Percentiles rank a stretch among this genome's conserved stretches.
phyloP scores from a whole-genome alignment of 225 moss, liverwort and hornwort genomes.

The Takakia lepidozioides region DNA sequence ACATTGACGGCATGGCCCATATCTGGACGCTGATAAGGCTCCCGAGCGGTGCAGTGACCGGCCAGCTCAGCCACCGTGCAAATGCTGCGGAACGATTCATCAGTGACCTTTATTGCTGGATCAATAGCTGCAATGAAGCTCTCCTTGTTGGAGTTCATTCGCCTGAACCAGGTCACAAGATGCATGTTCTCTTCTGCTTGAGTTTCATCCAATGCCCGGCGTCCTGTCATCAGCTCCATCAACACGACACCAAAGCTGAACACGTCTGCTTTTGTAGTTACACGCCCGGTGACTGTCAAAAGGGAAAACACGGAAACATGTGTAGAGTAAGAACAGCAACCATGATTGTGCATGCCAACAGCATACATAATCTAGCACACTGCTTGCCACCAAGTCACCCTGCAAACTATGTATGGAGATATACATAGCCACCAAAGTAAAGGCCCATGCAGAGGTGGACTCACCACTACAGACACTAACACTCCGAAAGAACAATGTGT shows the following conservation, averaged over 20 bases:
- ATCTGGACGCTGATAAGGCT: slow-evolving; percentile 82
- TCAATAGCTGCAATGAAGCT: slow-evolving; percentile 24
- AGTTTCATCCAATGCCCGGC: slow-evolving; percentile 47
- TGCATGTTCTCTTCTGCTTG: slow-evolving; percentile 46
- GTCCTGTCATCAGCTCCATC: slow-evolving; percentile 54
- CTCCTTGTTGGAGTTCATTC: slow-evolving; percentile 12
- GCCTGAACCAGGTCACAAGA: slow-evolving; percentile 50
- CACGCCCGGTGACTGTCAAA: slow-evolving; percentile 45
- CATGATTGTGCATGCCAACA: too few species aligned
- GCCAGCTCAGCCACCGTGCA: slow-evolving; percentile 67
- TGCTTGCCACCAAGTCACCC: too few species aligned
- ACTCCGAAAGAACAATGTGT: too few species aligned
- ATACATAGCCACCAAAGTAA: too few species aligned
- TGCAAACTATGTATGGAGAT: too few species aligned
- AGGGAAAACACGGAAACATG: slow-evolving; percentile 3
- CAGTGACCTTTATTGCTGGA: slow-evolving; percentile 34
- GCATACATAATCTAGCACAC: too few species aligned
- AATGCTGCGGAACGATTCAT: slow-evolving; percentile 54
- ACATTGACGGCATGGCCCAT: slow-evolving; percentile 91
- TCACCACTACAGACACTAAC: too few species aligned
- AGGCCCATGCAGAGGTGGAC: too few species aligned
- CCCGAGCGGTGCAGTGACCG: slow-evolving; percentile 78
- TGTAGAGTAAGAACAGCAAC: too few species aligned
- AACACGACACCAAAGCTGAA: slow-evolving; percentile 64
- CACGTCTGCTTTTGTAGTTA: slow-evolving; percentile 56